Conservation (phyloP, 345 rosid species). For the Nasturtium officinale region DNA sequence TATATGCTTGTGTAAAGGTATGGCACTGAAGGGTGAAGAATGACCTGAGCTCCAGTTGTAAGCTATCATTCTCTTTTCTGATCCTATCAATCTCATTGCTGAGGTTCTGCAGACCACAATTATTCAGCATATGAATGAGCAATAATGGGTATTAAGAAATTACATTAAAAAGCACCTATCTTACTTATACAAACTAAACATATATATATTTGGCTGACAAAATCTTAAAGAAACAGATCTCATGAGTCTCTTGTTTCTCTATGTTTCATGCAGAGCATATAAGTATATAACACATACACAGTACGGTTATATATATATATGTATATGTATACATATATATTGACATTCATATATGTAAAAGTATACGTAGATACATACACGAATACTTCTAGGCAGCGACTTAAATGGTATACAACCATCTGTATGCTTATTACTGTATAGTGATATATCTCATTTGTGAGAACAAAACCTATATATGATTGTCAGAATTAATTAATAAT, state of each 20-base stretch:
- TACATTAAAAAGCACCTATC: neutral
- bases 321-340: neutral
- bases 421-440: constrained; percentile 27
- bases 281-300: neutral
- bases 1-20: neutral
- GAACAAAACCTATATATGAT: constrained; percentile 26
- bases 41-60: constrained; percentile 82
- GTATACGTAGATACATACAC: neutral
- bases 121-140: neutral
- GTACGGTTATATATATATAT: no score
- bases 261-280: constrained; percentile 6
- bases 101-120: constrained; percentile 53
- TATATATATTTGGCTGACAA: neutral
- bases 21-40: neutral
- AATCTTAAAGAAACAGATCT: neutral
- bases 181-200: neutral
- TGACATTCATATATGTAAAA: neutral
- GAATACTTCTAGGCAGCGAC: constrained; percentile 14
- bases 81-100: constrained; percentile 77
- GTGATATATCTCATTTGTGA: constrained; percentile 20
- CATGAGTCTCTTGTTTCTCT: neutral
- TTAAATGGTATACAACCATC: constrained; percentile 34
- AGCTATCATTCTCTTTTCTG: constrained; percentile 80
- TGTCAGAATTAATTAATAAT: constrained; percentile 20
- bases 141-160: neutral